Conservation (phyloP, 768 basidiomycete genomes). For the Naganishia antarctica region DNA sequence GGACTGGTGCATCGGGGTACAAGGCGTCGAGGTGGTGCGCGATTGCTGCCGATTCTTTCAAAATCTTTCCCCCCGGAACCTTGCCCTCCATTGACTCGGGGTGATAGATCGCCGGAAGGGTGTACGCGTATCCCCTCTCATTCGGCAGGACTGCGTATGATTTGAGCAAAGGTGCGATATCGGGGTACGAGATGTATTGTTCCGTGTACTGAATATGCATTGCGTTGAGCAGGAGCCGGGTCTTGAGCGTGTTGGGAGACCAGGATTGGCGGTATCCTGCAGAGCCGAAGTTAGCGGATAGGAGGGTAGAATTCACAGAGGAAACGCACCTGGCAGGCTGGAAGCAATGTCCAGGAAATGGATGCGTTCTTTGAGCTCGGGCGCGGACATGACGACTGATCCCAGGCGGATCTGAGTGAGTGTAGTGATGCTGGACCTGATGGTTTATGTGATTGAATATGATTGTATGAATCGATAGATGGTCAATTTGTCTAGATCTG, state of each 20-base stretch:
- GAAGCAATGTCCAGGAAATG: slow-evolving; percentile 28
- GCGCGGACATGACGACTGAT: slow-evolving; percentile 9
- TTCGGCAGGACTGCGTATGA: slow-evolving; percentile 20
- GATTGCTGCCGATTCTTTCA: slow-evolving; percentile 19
- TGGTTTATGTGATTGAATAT: no score
- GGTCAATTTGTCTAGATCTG: no score
- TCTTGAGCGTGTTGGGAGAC: slow-evolving; percentile 35
- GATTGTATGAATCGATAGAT: no score
- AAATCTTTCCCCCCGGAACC: slow-evolving; percentile 11
- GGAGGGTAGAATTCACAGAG: not conserved
- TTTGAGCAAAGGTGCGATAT: slow-evolving; percentile 24
- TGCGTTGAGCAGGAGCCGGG: slow-evolving; percentile 31
- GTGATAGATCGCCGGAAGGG: slow-evolving; percentile 24
- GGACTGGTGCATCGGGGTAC: not conserved
- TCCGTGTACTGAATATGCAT: slow-evolving; percentile 30
- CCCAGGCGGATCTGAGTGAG: no score
- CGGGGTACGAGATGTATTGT: slow-evolving; percentile 33
- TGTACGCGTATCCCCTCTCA: not conserved
- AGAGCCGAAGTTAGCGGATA: not conserved
- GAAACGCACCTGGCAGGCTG: slow-evolving; percentile 18
- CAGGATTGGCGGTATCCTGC: slow-evolving; percentile 29
- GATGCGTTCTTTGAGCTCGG: not conserved
- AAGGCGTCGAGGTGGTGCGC: slow-evolving; percentile 19
- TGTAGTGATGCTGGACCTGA: no score
- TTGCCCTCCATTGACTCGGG: slow-evolving; percentile 7